Evolutionary conservation across 371 early-diverging fungal species (phyloP).

Genomic region (Mortierella sp.): DNA sequence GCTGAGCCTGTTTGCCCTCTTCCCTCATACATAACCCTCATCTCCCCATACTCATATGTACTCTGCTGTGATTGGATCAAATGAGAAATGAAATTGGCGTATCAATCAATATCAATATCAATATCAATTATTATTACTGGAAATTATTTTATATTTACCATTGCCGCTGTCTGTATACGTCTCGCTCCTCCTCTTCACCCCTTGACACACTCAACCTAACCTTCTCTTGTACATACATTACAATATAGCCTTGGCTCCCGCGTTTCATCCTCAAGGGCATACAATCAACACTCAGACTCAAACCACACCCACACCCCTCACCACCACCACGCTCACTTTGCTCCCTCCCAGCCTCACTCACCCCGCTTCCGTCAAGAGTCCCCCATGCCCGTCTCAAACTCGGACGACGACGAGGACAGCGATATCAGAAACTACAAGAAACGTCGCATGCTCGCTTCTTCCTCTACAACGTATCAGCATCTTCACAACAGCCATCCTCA

Average conservation of each 20-base stretch:
- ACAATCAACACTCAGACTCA: conserved; percentile 3
- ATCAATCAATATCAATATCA: background rate
- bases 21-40: background rate
- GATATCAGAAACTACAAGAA: conserved; percentile 52
- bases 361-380: conserved; percentile 55
- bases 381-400: conserved; percentile 54
- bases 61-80: background rate
- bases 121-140: background rate
- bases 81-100: conserved; percentile 1
- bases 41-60: background rate
- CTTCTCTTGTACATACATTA: background rate
- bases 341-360: conserved; percentile 30
- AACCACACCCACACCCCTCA: background rate
- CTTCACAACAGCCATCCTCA: background rate
- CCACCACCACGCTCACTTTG: conserved; percentile 22
- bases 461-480: background rate
- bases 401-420: conserved; percentile 53
- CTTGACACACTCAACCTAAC: background rate
- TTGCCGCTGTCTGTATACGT: background rate
- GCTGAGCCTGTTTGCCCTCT: background rate
- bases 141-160: background rate
- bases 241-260: background rate
- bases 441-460: conserved; percentile 31
- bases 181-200: background rate
- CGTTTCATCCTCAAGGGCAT: conserved; percentile 11